Conservation (phyloP, 306 rosid genomes). For the Luffa acutangula region DNA sequence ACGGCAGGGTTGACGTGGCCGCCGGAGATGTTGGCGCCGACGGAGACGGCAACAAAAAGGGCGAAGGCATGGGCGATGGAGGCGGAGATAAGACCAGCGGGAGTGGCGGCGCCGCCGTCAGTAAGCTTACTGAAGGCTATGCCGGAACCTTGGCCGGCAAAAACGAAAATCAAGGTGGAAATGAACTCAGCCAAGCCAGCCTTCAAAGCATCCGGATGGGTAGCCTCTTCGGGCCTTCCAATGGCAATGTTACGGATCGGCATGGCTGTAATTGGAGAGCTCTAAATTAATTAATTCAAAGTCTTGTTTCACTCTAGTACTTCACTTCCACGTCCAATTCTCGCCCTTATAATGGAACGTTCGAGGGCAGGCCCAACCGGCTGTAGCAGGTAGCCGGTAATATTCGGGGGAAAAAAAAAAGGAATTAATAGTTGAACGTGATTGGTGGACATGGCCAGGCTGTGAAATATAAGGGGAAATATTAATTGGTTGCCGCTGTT, state of each 20-base stretch:
- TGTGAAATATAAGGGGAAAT: neutral
- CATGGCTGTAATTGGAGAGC: slow-evolving; percentile 18
- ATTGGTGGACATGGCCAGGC: slow-evolving; percentile 17
- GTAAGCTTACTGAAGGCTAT: slow-evolving; percentile 56
- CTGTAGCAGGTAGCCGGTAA: neutral
- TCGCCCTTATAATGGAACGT: neutral
- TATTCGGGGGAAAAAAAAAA: neutral
- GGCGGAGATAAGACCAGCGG: slow-evolving; percentile 49
- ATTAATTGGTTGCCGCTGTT: neutral
- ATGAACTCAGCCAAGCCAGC: slow-evolving; percentile 51
- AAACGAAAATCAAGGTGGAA: slow-evolving; percentile 57
- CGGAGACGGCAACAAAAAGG: slow-evolving; percentile 55
- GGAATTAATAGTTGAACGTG: slow-evolving; percentile 6
- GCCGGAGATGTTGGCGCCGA: slow-evolving; percentile 54
- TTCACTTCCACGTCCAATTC: neutral
- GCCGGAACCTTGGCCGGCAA: slow-evolving; percentile 52
- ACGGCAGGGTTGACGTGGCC: slow-evolving; percentile 81
- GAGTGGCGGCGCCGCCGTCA: slow-evolving; percentile 27
- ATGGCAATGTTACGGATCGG: slow-evolving; percentile 56
- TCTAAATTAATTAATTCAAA: neutral
- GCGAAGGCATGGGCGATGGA: slow-evolving; percentile 55
- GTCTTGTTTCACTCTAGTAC: neutral
- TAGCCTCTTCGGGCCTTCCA: slow-evolving; percentile 41
- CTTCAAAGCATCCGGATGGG: slow-evolving; percentile 40
- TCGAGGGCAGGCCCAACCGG: neutral